These are phyloP conservation scores for Scheffersomyces quercinus DNA, from an alignment of 1,139 yeast species.

Conservation along the genomic window DNA sequence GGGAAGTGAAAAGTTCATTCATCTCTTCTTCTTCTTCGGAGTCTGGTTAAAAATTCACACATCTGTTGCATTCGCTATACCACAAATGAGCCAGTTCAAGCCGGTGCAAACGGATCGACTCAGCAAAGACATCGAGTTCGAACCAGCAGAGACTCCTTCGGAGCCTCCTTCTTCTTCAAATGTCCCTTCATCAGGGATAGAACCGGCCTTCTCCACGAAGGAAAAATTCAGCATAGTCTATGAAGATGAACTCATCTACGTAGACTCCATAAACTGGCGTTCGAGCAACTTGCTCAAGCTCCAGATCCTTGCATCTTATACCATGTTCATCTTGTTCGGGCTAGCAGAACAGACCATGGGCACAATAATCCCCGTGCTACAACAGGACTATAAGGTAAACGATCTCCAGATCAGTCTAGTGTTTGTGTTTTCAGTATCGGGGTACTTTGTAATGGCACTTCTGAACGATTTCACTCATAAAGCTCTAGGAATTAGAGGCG, in stretches of 20 bases:
- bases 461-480: constrained; percentile 33
- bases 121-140: too few species aligned
- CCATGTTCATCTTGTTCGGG: constrained; percentile 48
- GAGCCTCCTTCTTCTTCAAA: too few species aligned
- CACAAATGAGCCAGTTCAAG: too few species aligned
- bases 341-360: constrained; percentile 62
- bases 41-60: too few species aligned
- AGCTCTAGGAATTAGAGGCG: constrained; percentile 38
- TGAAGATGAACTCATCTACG: constrained; percentile 26
- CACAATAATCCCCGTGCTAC: constrained; percentile 51
- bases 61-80: too few species aligned
- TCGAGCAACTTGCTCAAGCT: constrained; percentile 29
- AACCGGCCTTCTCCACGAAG: too few species aligned
- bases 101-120: too few species aligned
- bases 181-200: too few species aligned
- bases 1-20: too few species aligned
- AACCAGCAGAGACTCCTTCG: too few species aligned
- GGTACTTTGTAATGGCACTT: constrained; percentile 43
- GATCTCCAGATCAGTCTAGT: constrained; percentile 39
- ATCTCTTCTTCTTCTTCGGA: too few species aligned
- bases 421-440: constrained; percentile 35
- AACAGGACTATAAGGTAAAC: constrained; percentile 43
- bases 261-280: constrained; percentile 46
- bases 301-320: constrained; percentile 43
- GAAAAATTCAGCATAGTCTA: constrained; percentile 17